These are phyloP conservation scores for Digitaria exilis DNA, from an alignment of 202 grass and related monocot genomes.

Conservation along the genomic window DNA sequence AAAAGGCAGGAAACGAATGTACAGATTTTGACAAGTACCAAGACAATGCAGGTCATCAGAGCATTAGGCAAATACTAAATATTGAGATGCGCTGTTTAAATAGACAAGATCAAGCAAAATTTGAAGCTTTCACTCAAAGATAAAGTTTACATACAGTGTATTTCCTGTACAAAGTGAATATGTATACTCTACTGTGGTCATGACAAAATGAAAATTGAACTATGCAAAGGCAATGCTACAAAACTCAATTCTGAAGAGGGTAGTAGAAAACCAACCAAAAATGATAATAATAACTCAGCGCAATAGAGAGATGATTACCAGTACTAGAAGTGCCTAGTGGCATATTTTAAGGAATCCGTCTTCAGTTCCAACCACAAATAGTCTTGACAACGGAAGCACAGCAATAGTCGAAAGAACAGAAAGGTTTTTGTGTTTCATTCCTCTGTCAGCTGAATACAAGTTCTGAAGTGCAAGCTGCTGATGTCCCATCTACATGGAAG, in stretches of 20 bases:
- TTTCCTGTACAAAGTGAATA: constrained; percentile 11
- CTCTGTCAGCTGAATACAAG: constrained; percentile 68
- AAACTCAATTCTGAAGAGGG: neutral
- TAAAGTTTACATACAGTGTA: constrained; percentile 25
- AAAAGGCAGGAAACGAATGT: neutral
- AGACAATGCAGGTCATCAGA: neutral
- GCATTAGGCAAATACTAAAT: neutral
- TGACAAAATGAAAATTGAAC: neutral
- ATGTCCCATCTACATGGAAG: constrained; percentile 42
- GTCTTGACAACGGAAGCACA: constrained; percentile 88
- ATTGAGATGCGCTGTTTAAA: neutral
- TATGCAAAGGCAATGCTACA: neutral
- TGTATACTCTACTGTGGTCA: neutral
- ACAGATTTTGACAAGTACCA: neutral
- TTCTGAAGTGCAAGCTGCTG: constrained; percentile 77
- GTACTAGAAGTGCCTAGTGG: constrained; percentile 58
- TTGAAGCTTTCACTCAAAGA: constrained; percentile 25
- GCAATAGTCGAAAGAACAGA: constrained; percentile 76
- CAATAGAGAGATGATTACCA: constrained; percentile 20
- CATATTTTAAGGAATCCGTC: constrained; percentile 96
- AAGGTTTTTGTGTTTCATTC: constrained; percentile 78
- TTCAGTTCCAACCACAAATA: constrained; percentile 94
- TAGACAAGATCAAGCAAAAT: neutral
- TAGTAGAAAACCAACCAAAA: constrained; percentile 29
- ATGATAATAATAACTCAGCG: neutral